Evolutionary conservation across 75 land plant species (phyloP), one percentile per base, ranked within the genome.

Genomic region (Isoetes taiwanensis): DNA sequence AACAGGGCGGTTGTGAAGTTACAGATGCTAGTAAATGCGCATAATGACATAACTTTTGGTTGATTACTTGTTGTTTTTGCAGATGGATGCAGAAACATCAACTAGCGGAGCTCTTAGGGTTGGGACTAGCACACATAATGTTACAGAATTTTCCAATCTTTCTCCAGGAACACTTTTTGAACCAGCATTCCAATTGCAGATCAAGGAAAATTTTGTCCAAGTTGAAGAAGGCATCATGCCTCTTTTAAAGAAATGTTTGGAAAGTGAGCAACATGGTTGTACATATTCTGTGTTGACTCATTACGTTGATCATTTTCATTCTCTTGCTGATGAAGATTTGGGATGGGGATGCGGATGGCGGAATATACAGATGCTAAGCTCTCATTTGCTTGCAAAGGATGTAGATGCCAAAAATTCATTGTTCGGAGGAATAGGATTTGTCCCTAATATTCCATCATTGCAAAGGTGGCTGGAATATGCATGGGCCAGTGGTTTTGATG

Each of bases 271-370:
- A n/a, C 25, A 41, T 16, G 60, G 61, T 20, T 46, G 43, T 30
- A 62, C 72, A 30, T 62, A 42, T 19, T 67, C 71, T 52, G 56
- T 76, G n/a, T 59, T 91, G 42, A 73, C 94, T 17, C 75, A 80
- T 28, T 61, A 73, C 64, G 64, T 91, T 25, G 88, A 86, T 61
- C 97, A 91, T 67, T 91, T 72, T 58, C 74, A 91, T 61, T 80
- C 77, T 62, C 32, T 52, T 12, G 50, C 40, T 9, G 76, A 68
- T 28, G 77, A 79, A 60, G 97, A 86, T 70, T 29, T 53, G 35
- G 97, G 97, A 1, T 91, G 97, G 97, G 94, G 93, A 0, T 91
- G 97, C 64, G 97, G 97, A 1, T 91, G 93, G 93, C 78, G 97
- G 2, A 91, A 91, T 52, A 83, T 91, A 31, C 97, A 91, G 57